A percentile compares a stretch with the other conserved stretches of the same genome.
phyloP scores from a whole-genome alignment of 1,139 yeast species.

The Petasospora rhodanensis region DNA sequence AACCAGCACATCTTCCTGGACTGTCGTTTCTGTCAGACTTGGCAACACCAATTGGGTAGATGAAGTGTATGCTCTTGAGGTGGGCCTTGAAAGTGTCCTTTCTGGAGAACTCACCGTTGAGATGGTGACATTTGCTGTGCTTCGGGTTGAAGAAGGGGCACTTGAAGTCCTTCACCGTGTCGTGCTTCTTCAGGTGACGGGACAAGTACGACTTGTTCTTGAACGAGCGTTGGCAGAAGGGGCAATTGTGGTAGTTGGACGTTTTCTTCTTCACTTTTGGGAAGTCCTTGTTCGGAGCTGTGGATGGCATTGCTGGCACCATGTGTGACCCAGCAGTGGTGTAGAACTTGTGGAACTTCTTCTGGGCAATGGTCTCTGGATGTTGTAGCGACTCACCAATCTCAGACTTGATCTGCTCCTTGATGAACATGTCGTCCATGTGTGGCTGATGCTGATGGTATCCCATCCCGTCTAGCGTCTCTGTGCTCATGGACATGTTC shows the following conservation, averaged over 20 bases:
- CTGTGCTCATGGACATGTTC: slow-evolving; percentile 6
- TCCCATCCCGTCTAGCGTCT: slow-evolving; percentile 6
- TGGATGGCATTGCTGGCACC: slow-evolving; percentile 2
- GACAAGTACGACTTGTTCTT: slow-evolving; percentile 83
- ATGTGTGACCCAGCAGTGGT: slow-evolving; percentile 1
- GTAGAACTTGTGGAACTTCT: slow-evolving; percentile 8
- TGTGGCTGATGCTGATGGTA: slow-evolving; percentile 3
- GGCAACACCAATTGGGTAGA: slow-evolving; percentile 75
- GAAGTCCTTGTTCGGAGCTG: slow-evolving; percentile 5
- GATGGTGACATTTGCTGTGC: slow-evolving; percentile 65
- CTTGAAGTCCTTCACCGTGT: slow-evolving; percentile 66
- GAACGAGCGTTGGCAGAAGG: slow-evolving; percentile 66
- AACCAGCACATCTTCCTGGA: slow-evolving; percentile 73
- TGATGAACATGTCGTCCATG: slow-evolving; percentile 5
- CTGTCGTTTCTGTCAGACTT: slow-evolving; percentile 58
- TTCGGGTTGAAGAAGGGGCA: slow-evolving; percentile 69
- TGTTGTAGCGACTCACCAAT: not conserved
- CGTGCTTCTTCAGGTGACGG: slow-evolving; percentile 82
- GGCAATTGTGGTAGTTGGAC: slow-evolving; percentile 36
- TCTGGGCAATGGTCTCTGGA: slow-evolving; percentile 1
- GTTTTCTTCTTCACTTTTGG: slow-evolving; percentile 4
- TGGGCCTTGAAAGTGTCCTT: slow-evolving; percentile 90
- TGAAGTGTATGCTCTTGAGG: slow-evolving; percentile 79
- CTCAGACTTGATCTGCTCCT: slow-evolving; percentile 9
- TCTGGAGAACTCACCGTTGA: slow-evolving; percentile 83